phyloP scores from a whole-genome alignment of 2,329 filamentous ascomycete species.

The Madurella fahalii region DNA sequence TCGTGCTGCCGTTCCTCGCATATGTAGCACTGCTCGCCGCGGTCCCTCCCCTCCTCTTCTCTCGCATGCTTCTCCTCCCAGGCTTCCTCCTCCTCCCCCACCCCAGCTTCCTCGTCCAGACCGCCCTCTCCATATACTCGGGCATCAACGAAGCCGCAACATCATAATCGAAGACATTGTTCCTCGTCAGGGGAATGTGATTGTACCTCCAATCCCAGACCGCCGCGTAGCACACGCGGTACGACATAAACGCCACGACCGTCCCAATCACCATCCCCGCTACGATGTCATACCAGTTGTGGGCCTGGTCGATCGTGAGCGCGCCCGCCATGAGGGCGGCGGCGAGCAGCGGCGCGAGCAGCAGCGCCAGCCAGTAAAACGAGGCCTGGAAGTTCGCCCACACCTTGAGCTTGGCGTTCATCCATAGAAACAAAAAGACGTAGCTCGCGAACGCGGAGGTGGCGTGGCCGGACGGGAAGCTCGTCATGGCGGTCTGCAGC shows the following conservation, averaged over 20 bases:
- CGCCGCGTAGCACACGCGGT: constrained; percentile 62
- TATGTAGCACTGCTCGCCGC: constrained; percentile 12
- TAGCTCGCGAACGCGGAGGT: constrained; percentile 61
- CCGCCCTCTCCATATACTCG: constrained; percentile 11
- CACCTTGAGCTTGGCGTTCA: constrained; percentile 69
- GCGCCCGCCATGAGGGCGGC: constrained; percentile 57
- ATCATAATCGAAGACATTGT: constrained; percentile 30
- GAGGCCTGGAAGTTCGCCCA: constrained; percentile 62
- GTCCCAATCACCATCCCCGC: constrained; percentile 60
- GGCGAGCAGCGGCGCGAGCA: constrained; percentile 56
- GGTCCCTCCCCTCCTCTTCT: constrained; percentile 6
- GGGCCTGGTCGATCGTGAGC: constrained; percentile 60
- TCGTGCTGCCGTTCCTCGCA: constrained; percentile 7
- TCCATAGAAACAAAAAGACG: constrained; percentile 61
- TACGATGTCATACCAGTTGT: constrained; percentile 67
- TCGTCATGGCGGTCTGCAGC: constrained; percentile 59
- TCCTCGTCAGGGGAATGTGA: constrained; percentile 55
- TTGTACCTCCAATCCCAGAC: constrained; percentile 65
- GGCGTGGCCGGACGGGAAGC: constrained; percentile 65
- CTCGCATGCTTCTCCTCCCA: not conserved
- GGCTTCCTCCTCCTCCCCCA: constrained; percentile 20
- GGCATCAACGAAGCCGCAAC: not conserved
- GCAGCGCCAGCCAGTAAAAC: constrained; percentile 61
- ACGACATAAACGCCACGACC: constrained; percentile 55
- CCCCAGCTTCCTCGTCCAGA: constrained; percentile 20